phyloP scores from a whole-genome alignment of 2,329 filamentous ascomycete genomes.

The Ophiostoma pallidulum region DNA sequence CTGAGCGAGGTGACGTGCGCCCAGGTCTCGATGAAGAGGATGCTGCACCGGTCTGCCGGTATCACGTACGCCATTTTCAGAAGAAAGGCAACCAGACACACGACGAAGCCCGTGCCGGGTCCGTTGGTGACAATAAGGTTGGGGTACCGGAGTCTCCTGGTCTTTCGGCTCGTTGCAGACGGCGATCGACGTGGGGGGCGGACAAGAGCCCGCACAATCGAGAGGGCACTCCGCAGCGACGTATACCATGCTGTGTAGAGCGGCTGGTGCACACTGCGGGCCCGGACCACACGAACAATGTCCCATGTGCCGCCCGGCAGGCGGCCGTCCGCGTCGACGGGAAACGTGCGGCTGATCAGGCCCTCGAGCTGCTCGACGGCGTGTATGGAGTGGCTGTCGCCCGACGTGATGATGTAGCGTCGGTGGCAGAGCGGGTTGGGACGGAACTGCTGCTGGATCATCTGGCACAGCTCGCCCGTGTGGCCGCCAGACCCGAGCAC shows the following conservation, averaged over 20 bases:
- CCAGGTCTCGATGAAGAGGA: constrained; percentile 88
- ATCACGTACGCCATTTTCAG: constrained; percentile 38
- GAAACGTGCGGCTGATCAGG: constrained; percentile 27
- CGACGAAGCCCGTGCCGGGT: constrained; percentile 75
- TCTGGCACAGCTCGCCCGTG: constrained; percentile 86
- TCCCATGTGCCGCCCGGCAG: constrained; percentile 44
- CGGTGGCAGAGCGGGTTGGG: constrained; percentile 49
- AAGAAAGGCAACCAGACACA: constrained; percentile 43
- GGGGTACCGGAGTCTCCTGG: constrained; percentile 40
- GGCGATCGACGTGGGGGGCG: constrained; percentile 16
- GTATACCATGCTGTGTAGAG: constrained; percentile 64
- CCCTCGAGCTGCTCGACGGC: constrained; percentile 57
- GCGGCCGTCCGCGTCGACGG: constrained; percentile 14
- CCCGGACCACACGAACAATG: constrained; percentile 61
- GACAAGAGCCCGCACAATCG: constrained; percentile 24
- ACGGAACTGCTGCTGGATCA: constrained; percentile 55
- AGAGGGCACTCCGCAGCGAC: constrained; percentile 50
- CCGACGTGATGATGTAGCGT: constrained; percentile 72
- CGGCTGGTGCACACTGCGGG: constrained; percentile 73
- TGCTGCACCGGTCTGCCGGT: constrained; percentile 51
- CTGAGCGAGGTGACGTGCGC: constrained; percentile 76
- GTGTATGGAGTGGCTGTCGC: constrained; percentile 61
- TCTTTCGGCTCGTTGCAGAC: constrained; percentile 6
- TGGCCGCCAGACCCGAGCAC: constrained; percentile 91
- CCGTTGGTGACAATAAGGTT: constrained; percentile 80